Evolutionary conservation across 192 early-diverging fungal genomes (phyloP).

Genomic region (Podila horticola): DNA sequence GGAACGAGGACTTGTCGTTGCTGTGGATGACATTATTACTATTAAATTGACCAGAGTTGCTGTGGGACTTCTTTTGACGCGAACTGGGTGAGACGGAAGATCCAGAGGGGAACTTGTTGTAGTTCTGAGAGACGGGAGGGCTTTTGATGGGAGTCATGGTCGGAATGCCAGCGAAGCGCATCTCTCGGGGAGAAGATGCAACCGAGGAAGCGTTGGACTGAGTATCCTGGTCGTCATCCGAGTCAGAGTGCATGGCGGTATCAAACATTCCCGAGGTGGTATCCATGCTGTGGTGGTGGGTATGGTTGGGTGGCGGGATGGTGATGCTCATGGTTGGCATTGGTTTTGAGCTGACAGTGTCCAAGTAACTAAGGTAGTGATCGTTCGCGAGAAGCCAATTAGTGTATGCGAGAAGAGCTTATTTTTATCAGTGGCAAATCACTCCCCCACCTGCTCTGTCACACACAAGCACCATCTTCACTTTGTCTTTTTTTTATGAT

Average conservation of each 20-base stretch:
- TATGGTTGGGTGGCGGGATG: conserved; percentile 26
- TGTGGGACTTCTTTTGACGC: conserved; percentile 24
- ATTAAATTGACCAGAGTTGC: conserved; percentile 4
- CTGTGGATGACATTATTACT: conserved; percentile 20
- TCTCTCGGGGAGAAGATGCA: conserved; percentile 44
- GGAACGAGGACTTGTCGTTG: conserved; percentile 10
- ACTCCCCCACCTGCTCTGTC: no score
- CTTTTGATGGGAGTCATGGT: conserved; percentile 50
- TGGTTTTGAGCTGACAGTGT: conserved; percentile 47
- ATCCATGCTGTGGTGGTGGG: conserved; percentile 7
- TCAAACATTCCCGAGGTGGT: conserved; percentile 28
- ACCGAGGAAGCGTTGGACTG: conserved; percentile 41
- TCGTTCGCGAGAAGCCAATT: neutral
- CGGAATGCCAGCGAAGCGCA: conserved; percentile 45
- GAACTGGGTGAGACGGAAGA: conserved; percentile 39
- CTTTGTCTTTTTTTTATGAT: no score
- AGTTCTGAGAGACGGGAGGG: conserved; percentile 28
- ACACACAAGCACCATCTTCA: no score
- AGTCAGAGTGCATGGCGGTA: conserved; percentile 46
- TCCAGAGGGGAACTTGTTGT: conserved; percentile 15
- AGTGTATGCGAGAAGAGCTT: neutral
- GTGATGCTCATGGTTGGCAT: conserved; percentile 46
- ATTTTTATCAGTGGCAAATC: no score
- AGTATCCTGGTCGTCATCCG: conserved; percentile 40
- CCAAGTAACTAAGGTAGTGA: conserved; percentile 21